phyloP scores from a whole-genome alignment of 2,329 filamentous ascomycete genomes.

The Scedosporium aurantiacum region DNA sequence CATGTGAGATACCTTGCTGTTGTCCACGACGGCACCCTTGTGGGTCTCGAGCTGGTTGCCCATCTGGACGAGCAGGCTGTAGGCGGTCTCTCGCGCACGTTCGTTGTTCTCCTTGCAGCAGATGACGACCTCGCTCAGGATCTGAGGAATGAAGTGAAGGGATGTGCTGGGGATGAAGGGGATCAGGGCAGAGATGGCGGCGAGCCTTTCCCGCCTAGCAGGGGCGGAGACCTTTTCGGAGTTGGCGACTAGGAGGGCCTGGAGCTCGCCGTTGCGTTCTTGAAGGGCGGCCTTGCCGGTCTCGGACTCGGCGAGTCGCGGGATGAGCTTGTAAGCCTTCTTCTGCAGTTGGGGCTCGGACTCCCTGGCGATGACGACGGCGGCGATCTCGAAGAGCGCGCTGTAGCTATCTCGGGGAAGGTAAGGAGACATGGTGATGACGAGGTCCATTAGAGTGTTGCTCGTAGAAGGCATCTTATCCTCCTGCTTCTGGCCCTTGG shows the following conservation, averaged over 20 bases:
- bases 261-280: constrained; percentile 67
- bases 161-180: constrained; percentile 65
- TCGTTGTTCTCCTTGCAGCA: constrained; percentile 97
- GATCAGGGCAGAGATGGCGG: constrained; percentile 71
- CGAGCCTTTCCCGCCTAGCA: constrained; percentile 73
- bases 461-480: constrained; percentile 81
- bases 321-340: constrained; percentile 97
- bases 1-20: constrained; percentile 82
- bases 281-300: constrained; percentile 64
- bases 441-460: constrained; percentile 90
- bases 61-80: constrained; percentile 81
- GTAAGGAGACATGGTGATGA: constrained; percentile 93
- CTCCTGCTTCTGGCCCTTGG: constrained; percentile 48
- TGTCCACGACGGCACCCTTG: constrained; percentile 65
- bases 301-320: constrained; percentile 73
- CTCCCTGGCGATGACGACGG: constrained; percentile 68
- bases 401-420: constrained; percentile 78
- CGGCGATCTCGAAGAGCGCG: constrained; percentile 76
- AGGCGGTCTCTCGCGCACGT: constrained; percentile 78
- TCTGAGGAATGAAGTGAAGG: constrained; percentile 84
- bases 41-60: constrained; percentile 63
- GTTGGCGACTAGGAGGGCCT: constrained; percentile 67
- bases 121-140: constrained; percentile 89
- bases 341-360: constrained; percentile 91
- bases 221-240: constrained; percentile 79